phyloP scores from a whole-genome alignment of 2,329 filamentous ascomycete species.

The Mycocentrospora acerina region DNA sequence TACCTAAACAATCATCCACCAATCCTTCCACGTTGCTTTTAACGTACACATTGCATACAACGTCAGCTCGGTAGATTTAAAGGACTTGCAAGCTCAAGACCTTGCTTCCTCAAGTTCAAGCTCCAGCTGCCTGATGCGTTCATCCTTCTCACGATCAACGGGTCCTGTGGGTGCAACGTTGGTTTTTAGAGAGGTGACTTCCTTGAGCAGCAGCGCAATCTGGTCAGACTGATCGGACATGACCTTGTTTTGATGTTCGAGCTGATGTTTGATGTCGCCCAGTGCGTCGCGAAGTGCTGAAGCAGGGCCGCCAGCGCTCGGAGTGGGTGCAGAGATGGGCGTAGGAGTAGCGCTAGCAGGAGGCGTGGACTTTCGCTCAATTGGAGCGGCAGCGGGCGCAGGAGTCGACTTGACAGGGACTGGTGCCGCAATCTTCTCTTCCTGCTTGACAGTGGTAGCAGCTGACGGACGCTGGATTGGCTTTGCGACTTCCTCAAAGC shows the following conservation, averaged over 20 bases:
- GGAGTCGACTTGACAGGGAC: conserved; percentile 36
- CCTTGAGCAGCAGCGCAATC: conserved; percentile 70
- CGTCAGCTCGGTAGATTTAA: too few relatives aligned
- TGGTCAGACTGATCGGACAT: conserved; percentile 77
- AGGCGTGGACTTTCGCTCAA: conserved; percentile 39
- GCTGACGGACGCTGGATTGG: conserved; percentile 63
- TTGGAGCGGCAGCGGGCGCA: conserved; percentile 45
- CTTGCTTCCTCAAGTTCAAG: conserved; percentile 45
- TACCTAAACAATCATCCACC: neutral
- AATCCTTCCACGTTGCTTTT: conserved; percentile 1
- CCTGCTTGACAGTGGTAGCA: conserved; percentile 35
- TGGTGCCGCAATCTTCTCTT: conserved; percentile 43
- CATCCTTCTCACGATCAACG: conserved; percentile 42
- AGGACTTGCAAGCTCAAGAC: conserved; percentile 26
- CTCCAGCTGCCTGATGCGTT: conserved; percentile 44
- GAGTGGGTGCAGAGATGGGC: conserved; percentile 39
- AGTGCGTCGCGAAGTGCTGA: conserved; percentile 66
- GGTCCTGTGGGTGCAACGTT: conserved; percentile 56
- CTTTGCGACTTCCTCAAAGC: conserved; percentile 83
- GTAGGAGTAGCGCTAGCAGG: conserved; percentile 42
- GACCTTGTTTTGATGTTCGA: conserved; percentile 75
- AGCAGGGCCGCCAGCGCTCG: conserved; percentile 47
- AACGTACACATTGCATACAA: conserved; percentile 2
- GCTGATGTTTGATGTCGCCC: conserved; percentile 72
- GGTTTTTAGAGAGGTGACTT: conserved; percentile 66